Percentiles rank a stretch among this genome's conserved stretches.
These are phyloP conservation scores for Ceratocystis papillata DNA, from an alignment of 2,329 filamentous ascomycete genomes.

Conservation along the genomic window DNA sequence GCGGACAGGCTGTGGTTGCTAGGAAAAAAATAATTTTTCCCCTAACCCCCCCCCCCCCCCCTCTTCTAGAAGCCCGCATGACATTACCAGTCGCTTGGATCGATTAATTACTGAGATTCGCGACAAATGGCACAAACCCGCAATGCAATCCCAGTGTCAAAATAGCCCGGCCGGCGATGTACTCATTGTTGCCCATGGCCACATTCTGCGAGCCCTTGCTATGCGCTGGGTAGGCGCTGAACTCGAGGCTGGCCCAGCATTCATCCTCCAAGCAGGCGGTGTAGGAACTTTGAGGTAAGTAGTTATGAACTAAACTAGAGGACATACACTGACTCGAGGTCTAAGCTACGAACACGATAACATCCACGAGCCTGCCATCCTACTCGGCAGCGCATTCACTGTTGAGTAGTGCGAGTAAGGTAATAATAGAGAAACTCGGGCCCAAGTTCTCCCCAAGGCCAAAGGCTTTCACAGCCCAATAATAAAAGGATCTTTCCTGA, in stretches of 20 bases:
- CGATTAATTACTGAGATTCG: conserved; percentile 65
- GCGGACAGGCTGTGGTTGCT: no score
- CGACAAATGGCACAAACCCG: conserved; percentile 50
- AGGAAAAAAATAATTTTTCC: no score
- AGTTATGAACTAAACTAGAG: no score
- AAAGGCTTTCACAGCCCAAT: not conserved
- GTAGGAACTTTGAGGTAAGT: conserved; percentile 64
- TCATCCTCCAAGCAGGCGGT: conserved; percentile 82
- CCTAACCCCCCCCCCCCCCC: not conserved
- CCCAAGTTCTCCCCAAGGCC: not conserved
- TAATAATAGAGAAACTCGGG: not conserved
- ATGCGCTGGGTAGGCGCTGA: conserved; percentile 72
- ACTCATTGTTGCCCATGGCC: conserved; percentile 73
- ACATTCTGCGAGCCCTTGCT: conserved; percentile 78
- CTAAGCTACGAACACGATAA: conserved; percentile 67
- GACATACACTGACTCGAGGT: not conserved
- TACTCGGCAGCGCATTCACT: conserved; percentile 62
- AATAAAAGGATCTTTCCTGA: not conserved
- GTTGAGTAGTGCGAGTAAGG: conserved; percentile 32
- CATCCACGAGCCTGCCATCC: conserved; percentile 66
- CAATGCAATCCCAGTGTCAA: conserved; percentile 43
- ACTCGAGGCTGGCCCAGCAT: conserved; percentile 61
- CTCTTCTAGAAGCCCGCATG: conserved; percentile 49
- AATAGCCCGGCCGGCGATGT: conserved; percentile 31
- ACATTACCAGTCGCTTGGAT: conserved; percentile 65